Conservation (phyloP, 495 filamentous ascomycete genomes). For the Neurospora discreta region DNA sequence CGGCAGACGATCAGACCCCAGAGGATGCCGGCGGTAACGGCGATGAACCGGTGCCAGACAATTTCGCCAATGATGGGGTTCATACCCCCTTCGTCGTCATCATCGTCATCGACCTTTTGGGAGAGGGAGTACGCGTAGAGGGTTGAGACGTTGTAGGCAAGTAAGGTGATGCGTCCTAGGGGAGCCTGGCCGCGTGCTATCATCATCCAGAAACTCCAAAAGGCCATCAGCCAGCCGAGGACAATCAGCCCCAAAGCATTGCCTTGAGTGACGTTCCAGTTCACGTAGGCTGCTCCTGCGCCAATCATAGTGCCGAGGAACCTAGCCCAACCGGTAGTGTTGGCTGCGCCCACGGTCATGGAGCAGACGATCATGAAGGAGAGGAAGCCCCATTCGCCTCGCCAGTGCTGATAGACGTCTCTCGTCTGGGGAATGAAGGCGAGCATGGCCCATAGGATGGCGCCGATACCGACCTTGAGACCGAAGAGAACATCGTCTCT, state of each 20-base stretch:
- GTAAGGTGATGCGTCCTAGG: conserved; percentile 81
- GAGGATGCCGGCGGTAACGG: conserved; percentile 75
- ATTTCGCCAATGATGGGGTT: conserved; percentile 80
- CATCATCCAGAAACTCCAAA: conserved; percentile 82
- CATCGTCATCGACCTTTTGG: conserved; percentile 64
- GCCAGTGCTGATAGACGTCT: conserved; percentile 75
- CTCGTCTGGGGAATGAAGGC: conserved; percentile 71
- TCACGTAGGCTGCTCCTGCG: conserved; percentile 58
- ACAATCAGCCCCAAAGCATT: conserved; percentile 64
- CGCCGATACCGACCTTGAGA: conserved; percentile 85
- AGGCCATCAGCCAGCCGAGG: conserved; percentile 68
- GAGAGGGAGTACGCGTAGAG: conserved; percentile 88
- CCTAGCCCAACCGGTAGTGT: conserved; percentile 77
- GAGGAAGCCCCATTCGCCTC: conserved; percentile 91
- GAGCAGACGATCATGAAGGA: conserved; percentile 98
- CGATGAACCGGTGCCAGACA: conserved; percentile 77
- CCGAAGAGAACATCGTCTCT: conserved; percentile 58
- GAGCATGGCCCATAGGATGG: conserved; percentile 73
- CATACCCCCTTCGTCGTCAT: conserved; percentile 76
- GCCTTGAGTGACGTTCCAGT: conserved; percentile 63
- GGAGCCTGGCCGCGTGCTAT: conserved; percentile 74
- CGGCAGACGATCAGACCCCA: conserved; percentile 91
- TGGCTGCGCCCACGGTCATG: conserved; percentile 93
- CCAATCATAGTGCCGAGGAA: conserved; percentile 85
- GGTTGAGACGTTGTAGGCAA: conserved; percentile 95